phyloP scores from a whole-genome alignment of 352 stramenopile genomes.

The Achlya hypogyna region DNA sequence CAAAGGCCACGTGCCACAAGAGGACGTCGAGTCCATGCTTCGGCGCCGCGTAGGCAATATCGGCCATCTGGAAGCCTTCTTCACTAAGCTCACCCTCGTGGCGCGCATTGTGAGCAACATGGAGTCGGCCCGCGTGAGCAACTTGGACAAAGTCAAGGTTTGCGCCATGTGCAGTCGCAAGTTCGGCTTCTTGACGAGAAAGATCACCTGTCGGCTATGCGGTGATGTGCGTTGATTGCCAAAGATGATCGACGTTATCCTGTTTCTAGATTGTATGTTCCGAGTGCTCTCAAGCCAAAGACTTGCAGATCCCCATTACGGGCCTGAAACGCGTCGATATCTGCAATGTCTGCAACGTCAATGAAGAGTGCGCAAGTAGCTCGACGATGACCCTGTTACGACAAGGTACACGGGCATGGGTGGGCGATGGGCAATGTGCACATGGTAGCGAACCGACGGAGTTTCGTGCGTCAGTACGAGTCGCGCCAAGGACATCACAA shows the following conservation, averaged over 20 bases:
- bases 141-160: background rate
- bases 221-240: conserved; percentile 1
- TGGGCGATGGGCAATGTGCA: background rate
- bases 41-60: conserved; percentile 5
- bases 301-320: background rate
- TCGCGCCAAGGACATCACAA: background rate
- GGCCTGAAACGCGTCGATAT: background rate
- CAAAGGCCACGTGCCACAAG: conserved; percentile 5
- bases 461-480: background rate
- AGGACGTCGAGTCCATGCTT: conserved; percentile 7
- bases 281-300: background rate
- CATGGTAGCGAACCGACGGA: background rate
- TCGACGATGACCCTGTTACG: background rate
- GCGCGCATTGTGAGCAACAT: conserved; percentile 12
- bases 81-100: conserved; percentile 6
- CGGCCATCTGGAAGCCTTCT: background rate
- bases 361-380: background rate
- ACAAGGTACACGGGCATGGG: background rate
- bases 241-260: background rate
- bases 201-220: conserved; percentile 7
- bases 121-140: background rate
- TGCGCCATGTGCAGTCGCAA: background rate
- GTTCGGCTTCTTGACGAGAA: conserved; percentile 4
- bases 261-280: conserved; percentile 14
- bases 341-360: conserved; percentile 2